Evolutionary conservation across 352 stramenopile species (phyloP).

Genomic region (Stramenopiles sp.): DNA sequence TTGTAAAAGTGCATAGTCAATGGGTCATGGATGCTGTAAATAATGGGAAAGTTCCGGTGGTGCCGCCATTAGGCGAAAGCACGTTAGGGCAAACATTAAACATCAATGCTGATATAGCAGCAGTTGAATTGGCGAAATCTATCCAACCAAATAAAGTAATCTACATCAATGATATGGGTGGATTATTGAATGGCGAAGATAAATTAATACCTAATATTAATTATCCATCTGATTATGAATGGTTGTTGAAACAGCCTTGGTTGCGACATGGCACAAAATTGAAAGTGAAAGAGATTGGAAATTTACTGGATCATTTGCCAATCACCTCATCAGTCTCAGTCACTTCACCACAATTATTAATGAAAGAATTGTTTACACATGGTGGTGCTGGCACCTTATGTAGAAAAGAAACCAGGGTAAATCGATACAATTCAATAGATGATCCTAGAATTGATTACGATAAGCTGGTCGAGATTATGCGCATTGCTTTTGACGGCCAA

Average conservation of each 20-base stretch:
- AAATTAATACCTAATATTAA: slow-evolving; percentile 52
- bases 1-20: slow-evolving; percentile 44
- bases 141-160: slow-evolving; percentile 59
- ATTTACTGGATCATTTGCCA: slow-evolving; percentile 43
- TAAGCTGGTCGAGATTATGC: too few relatives aligned
- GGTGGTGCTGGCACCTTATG: slow-evolving; percentile 57
- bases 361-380: slow-evolving; percentile 53
- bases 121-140: slow-evolving; percentile 44
- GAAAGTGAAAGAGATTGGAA: slow-evolving; percentile 69
- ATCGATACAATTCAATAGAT: too few relatives aligned
- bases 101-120: slow-evolving; percentile 60
- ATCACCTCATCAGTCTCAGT: slow-evolving; percentile 51
- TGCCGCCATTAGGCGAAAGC: slow-evolving; percentile 53
- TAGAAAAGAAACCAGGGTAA: slow-evolving; percentile 30
- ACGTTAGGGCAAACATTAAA: slow-evolving; percentile 49
- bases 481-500: too few relatives aligned
- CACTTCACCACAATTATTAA: slow-evolving; percentile 47
- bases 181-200: slow-evolving; percentile 56
- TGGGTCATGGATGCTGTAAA: slow-evolving; percentile 41
- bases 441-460: too few relatives aligned
- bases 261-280: slow-evolving; percentile 62
- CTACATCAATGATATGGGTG: slow-evolving; percentile 62
- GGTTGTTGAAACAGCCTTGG: slow-evolving; percentile 51
- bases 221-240: slow-evolving; percentile 48
- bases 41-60: slow-evolving; percentile 45